Conservation (phyloP, 75 land plant genomes). For the Pinus tabuliformis region DNA sequence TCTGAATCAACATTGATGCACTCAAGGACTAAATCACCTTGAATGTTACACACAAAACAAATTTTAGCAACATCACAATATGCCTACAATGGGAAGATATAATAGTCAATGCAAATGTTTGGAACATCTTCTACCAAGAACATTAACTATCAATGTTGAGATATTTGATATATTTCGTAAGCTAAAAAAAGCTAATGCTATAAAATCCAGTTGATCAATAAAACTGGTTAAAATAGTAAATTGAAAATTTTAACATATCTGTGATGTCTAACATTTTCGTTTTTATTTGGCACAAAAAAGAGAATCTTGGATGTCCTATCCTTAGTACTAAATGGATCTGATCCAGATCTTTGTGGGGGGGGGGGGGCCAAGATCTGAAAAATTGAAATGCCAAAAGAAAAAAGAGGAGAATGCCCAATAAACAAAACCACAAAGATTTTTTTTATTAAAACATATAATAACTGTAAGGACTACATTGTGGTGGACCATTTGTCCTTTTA, state of each 20-base stretch:
- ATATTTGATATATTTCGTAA: not conserved
- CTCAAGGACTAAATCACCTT: slow-evolving; percentile 97
- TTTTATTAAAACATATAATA: no score
- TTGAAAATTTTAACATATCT: slow-evolving; percentile 49
- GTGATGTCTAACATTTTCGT: slow-evolving; percentile 67
- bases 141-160: not conserved
- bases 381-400: no score
- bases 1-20: slow-evolving; percentile 77
- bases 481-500: no score
- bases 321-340: slow-evolving; percentile 59
- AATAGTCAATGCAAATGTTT: not conserved
- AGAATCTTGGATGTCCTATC: slow-evolving; percentile 71
- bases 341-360: no score
- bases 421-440: no score
- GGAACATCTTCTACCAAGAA: not conserved
- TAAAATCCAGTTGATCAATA: not conserved
- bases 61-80: slow-evolving; percentile 91
- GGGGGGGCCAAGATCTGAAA: no score
- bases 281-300: slow-evolving; percentile 61
- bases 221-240: not conserved
- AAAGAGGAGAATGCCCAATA: no score
- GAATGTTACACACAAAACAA: slow-evolving; percentile 85
- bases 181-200: not conserved
- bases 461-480: no score
- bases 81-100: slow-evolving; percentile 39